phyloP scores from a whole-genome alignment of 1,284 basidiomycete species.

The Mycosarcoma maydis region DNA sequence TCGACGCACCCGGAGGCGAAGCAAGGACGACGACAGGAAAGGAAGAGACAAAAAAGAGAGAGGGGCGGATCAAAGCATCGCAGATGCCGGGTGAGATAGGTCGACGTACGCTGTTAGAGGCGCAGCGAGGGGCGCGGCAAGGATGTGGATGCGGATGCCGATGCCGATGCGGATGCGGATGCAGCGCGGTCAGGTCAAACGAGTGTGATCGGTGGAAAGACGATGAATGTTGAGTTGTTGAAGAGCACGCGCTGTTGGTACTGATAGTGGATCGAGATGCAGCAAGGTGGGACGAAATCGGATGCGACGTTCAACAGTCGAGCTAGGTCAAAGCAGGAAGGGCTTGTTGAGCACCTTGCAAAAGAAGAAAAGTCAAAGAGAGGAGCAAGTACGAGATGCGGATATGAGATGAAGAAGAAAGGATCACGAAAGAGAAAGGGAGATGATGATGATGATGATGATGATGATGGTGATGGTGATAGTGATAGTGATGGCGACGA shows the following conservation, averaged over 20 bases:
- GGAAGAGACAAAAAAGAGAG: not conserved
- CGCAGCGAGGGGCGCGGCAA: no score
- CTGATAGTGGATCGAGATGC: no score
- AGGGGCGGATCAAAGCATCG: constrained; percentile 15
- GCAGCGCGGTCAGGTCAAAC: no score
- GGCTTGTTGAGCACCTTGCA: not conserved
- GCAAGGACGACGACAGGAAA: no score
- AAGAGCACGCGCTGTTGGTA: no score
- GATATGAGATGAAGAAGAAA: no score
- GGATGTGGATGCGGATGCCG: no score
- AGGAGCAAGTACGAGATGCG: not conserved
- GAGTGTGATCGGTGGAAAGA: not conserved
- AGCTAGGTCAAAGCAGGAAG: not conserved
- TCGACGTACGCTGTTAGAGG: not conserved
- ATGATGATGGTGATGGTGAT: not conserved
- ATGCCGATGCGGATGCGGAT: no score
- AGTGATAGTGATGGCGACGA: no score
- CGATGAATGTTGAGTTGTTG: constrained; percentile 2
- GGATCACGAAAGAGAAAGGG: no score
- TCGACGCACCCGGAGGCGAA: not conserved
- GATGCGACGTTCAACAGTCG: constrained; percentile 1
- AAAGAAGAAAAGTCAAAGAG: not conserved
- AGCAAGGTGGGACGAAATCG: not conserved
- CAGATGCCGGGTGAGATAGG: constrained; percentile 8
- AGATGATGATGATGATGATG: not conserved